phyloP scores from a whole-genome alignment of 2,329 filamentous ascomycete species.

The Fonsecaea pedrosoi region DNA sequence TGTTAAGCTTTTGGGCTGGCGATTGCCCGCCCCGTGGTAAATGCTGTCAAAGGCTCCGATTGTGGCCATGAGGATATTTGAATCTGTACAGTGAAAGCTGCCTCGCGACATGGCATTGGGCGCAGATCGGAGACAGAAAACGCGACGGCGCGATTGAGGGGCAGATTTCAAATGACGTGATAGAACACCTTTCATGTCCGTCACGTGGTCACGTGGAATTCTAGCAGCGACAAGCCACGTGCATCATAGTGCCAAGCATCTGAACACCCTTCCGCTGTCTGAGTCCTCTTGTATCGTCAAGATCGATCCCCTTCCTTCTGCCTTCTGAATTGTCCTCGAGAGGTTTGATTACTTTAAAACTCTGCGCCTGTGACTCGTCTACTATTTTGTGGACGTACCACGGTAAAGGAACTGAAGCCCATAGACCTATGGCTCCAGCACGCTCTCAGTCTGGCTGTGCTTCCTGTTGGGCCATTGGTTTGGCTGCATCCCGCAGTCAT shows the following conservation, averaged over 20 bases:
- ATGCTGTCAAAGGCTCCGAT: not conserved
- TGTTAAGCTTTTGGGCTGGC: not conserved
- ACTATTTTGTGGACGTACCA: not conserved
- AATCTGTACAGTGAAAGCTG: too few species aligned
- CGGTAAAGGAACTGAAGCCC: not conserved
- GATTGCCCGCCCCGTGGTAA: not conserved
- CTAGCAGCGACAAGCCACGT: too few species aligned
- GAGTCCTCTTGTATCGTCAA: too few species aligned
- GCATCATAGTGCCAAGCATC: too few species aligned
- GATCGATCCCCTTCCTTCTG: too few species aligned
- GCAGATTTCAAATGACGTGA: not conserved
- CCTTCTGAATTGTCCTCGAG: too few species aligned
- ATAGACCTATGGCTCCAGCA: not conserved
- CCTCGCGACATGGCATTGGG: too few species aligned
- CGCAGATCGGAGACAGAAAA: too few species aligned
- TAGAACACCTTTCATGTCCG: not conserved
- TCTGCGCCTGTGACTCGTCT: not conserved
- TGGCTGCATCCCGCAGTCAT: not conserved
- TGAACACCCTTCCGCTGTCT: too few species aligned
- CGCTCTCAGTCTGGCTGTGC: not conserved
- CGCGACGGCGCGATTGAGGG: too few species aligned
- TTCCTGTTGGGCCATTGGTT: not conserved
- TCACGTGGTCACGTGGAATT: too few species aligned
- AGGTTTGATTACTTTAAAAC: too few species aligned
- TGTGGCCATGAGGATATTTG: not conserved